phyloP scores from a whole-genome alignment of 495 filamentous ascomycete genomes.

The Penicillium antarcticum region DNA sequence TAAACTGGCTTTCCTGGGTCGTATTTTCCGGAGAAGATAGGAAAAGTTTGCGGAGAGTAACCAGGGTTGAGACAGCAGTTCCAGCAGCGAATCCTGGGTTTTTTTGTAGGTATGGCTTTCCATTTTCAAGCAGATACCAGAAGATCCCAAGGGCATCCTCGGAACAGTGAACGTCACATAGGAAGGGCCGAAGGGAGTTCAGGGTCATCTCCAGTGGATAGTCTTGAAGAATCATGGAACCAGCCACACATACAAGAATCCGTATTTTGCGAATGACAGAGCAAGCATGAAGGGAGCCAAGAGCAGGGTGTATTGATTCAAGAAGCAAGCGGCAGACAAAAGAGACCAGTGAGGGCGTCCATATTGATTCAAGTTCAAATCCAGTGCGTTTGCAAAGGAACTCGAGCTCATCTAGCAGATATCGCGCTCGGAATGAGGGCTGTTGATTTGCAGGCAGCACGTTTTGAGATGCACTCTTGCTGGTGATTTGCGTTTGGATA shows the following conservation, averaged over 20 bases:
- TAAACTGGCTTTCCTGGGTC: conserved; percentile 74
- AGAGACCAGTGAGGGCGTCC: conserved; percentile 71
- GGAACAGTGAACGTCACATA: conserved; percentile 80
- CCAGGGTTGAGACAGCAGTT: conserved; percentile 68
- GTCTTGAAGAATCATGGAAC: conserved; percentile 61
- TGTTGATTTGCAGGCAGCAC: conserved; percentile 72
- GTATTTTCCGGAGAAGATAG: conserved; percentile 62
- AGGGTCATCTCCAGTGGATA: conserved; percentile 94
- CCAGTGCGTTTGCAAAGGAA: conserved; percentile 69
- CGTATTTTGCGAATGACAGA: conserved; percentile 82
- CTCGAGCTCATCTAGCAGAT: conserved; percentile 67
- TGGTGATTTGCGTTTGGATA: conserved; percentile 63
- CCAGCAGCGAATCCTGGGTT: conserved; percentile 75
- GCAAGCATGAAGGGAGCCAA: conserved; percentile 83
- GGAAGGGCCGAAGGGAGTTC: conserved; percentile 72
- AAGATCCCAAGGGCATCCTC: conserved; percentile 86
- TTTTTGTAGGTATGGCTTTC: conserved; percentile 59
- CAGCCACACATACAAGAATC: conserved; percentile 75
- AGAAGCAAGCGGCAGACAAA: conserved; percentile 76
- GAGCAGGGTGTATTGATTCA: conserved; percentile 76
- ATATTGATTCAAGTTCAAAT: conserved; percentile 63
- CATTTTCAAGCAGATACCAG: conserved; percentile 76
- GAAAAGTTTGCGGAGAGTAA: conserved; percentile 71
- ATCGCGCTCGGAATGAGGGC: conserved; percentile 77
- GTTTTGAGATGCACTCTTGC: conserved; percentile 56